A percentile compares a stretch with the other conserved stretches of the same genome.
Conservation (phyloP, 352 stramenopile species). For the Phytophthora melonis region DNA sequence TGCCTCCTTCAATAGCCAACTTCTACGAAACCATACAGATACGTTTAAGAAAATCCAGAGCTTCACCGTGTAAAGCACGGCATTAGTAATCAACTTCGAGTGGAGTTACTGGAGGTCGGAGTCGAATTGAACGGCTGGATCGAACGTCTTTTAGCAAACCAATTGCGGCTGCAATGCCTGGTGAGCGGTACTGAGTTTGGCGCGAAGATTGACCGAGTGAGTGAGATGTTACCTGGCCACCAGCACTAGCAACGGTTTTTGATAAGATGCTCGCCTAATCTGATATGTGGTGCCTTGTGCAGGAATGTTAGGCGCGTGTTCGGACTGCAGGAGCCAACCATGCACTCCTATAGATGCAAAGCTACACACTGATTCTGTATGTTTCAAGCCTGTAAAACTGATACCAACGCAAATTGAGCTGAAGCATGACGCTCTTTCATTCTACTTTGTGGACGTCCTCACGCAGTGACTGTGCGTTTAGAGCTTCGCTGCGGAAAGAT, state of each 20-base stretch:
- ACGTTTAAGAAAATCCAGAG: too few relatives aligned
- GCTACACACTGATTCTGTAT: background rate
- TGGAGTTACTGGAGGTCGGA: background rate
- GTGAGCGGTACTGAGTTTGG: background rate
- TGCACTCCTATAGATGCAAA: too few relatives aligned
- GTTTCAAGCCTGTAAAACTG: too few relatives aligned
- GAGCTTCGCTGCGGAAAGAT: constrained; percentile 25
- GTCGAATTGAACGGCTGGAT: constrained; percentile 1
- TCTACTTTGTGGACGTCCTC: constrained; percentile 2
- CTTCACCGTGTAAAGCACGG: too few relatives aligned
- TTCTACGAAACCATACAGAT: too few relatives aligned
- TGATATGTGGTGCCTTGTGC: background rate
- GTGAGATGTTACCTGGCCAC: background rate
- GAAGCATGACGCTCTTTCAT: background rate
- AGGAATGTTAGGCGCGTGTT: background rate
- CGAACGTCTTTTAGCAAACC: constrained; percentile 8
- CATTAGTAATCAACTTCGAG: constrained; percentile 1
- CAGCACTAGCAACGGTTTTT: background rate
- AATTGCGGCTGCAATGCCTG: background rate
- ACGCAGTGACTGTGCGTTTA: constrained; percentile 4
- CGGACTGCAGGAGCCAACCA: background rate
- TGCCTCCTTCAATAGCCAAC: too few relatives aligned
- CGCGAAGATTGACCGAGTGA: constrained; percentile 3
- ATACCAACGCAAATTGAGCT: too few relatives aligned
- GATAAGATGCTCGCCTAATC: background rate